Base-by-base conservation (phyloP, 805 yeast species). In the Metschnikowia cubensis region DNA sequence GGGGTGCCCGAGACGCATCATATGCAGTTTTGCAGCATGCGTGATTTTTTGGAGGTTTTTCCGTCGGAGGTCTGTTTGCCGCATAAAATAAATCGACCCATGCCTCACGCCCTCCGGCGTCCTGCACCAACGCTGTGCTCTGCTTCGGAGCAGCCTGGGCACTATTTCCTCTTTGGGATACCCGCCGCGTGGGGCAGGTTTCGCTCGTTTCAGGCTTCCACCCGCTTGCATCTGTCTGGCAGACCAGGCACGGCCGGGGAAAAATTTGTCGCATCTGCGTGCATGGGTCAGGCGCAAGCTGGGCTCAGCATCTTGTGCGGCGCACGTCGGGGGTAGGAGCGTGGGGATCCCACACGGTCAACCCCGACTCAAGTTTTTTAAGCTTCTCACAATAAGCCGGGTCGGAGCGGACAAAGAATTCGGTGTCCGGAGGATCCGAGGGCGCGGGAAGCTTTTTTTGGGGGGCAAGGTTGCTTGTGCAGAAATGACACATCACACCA, bases 1-100 rank as follows among this genome's bases (percentile, higher is more conserved):
- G 45, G 45, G 45, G 37, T 42, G 45, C 20, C 21, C 45, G 45
- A 20, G 31, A 11, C 37, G 37, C n/a, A 14, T 36, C n/a, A 29
- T 11, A 29, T 42, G 45, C 45, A 42, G 31, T 18, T 36, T n/a
- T 13, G 29, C 13, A 7, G 35, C 17, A 35, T 32, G 45, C 45
- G 45, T 41, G 45, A 18, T 15, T 41, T 41, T 32, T 41, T 32
- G 10, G 14, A 18, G 44, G 45, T 32, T 41, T 41, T 32, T 32
- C 45, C 45, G 45, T 20, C 36, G 45, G 45, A 15, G 15, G 33
- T 6, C 22, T 13, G 42, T 5, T 13, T 25, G 42, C 42, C 21
- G 39, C 39, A 17, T 13, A 35, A 35, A 35, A 17, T 6, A 35
- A 35, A 35, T 35, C 37, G 20, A 35, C 37, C 37, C 37, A 35